phyloP scores from a whole-genome alignment of 139 green algal species.

The Picochlorum sp. region DNA sequence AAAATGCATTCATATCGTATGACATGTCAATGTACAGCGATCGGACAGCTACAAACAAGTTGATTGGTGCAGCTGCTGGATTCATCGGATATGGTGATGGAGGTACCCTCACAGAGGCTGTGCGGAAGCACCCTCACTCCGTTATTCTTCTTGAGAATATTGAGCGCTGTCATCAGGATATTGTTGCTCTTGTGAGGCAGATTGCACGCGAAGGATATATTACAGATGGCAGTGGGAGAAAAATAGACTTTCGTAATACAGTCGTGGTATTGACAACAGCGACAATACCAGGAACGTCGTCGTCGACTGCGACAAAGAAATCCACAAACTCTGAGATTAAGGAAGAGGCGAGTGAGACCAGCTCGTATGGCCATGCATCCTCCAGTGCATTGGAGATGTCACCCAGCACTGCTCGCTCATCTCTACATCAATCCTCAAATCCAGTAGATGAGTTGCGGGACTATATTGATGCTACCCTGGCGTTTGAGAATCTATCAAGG shows the following conservation, averaged over 20 bases:
- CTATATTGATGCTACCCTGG: neutral
- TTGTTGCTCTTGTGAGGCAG: slow-evolving; percentile 16
- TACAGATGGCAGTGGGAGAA: slow-evolving; percentile 21
- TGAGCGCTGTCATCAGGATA: slow-evolving; percentile 20
- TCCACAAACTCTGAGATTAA: too few relatives aligned
- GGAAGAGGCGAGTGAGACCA: too few relatives aligned
- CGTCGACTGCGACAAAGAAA: too few relatives aligned
- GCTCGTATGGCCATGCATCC: too few relatives aligned
- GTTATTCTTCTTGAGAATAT: slow-evolving; percentile 56
- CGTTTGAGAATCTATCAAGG: neutral
- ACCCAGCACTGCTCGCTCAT: too few relatives aligned
- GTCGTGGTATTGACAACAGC: slow-evolving; percentile 15
- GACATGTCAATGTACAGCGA: slow-evolving; percentile 58
- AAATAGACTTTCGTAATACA: slow-evolving; percentile 19
- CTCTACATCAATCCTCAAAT: too few relatives aligned
- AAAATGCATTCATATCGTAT: slow-evolving; percentile 36
- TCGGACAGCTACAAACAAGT: slow-evolving; percentile 52
- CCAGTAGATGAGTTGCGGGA: neutral
- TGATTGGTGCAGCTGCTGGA: slow-evolving; percentile 74
- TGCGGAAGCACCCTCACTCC: slow-evolving; percentile 55
- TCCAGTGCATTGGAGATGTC: too few relatives aligned
- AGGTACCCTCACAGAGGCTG: slow-evolving; percentile 41
- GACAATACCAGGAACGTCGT: too few relatives aligned
- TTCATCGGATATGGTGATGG: slow-evolving; percentile 64
- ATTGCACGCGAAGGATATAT: slow-evolving; percentile 17